Percentiles rank a stretch among this genome's conserved stretches.
phyloP scores from a whole-genome alignment of 176 grass and related monocot genomes.

The Carex littledalei region DNA sequence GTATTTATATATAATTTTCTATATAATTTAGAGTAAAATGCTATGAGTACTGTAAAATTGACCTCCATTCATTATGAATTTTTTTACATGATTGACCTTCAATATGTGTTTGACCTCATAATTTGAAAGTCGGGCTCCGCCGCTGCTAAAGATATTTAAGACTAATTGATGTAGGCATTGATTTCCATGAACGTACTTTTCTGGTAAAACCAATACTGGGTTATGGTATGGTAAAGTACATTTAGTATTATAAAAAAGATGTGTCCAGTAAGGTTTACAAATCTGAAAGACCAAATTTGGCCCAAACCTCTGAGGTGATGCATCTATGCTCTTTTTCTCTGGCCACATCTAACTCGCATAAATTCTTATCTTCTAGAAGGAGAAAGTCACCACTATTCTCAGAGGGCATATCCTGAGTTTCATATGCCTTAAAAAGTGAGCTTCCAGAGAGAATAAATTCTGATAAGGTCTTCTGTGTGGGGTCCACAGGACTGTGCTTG shows the following conservation, averaged over 20 bases:
- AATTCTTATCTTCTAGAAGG: slow-evolving; percentile 30
- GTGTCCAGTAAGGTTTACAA: not conserved
- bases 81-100: no score
- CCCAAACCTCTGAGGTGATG: not conserved
- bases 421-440: slow-evolving; percentile 1
- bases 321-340: not conserved
- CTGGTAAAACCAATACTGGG: not conserved
- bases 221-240: not conserved
- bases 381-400: slow-evolving; percentile 21
- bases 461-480: slow-evolving; percentile 68
- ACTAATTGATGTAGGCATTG: not conserved
- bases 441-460: slow-evolving; percentile 37
- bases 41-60: no score
- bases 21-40: no score
- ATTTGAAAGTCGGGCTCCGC: no score
- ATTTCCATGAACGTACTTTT: not conserved
- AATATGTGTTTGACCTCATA: no score
- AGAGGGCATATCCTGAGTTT: slow-evolving; percentile 7
- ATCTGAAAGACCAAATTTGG: not conserved
- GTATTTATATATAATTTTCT: no score
- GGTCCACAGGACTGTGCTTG: slow-evolving; percentile 37
- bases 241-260: not conserved
- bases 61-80: no score
- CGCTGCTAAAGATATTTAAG: not conserved
- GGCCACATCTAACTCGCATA: not conserved